Percentiles rank a stretch among this genome's conserved stretches.
Conservation (phyloP, 495 filamentous ascomycete species). For the Daldinia vernicosa region DNA sequence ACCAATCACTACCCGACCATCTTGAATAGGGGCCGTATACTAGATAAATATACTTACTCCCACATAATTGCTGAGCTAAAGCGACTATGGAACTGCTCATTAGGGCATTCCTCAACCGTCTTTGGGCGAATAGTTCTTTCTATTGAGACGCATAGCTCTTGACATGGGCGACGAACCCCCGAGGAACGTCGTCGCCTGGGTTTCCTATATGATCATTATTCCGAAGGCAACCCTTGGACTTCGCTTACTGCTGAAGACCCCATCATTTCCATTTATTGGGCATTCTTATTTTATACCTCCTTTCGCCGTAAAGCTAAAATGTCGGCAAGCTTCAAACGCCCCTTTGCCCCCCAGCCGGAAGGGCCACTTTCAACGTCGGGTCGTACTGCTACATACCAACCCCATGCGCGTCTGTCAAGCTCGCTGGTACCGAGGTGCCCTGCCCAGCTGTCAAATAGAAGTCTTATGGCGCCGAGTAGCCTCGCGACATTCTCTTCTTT, state of each 20-base stretch:
- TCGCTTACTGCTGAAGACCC: neutral
- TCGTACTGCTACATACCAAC: constrained; percentile 79
- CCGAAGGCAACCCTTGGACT: too few relatives aligned
- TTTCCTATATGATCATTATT: too few relatives aligned
- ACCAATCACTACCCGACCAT: neutral
- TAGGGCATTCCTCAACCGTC: constrained; percentile 44
- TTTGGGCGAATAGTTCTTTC: constrained; percentile 35
- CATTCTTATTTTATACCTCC: constrained; percentile 19
- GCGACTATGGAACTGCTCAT: constrained; percentile 44
- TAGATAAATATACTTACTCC: constrained; percentile 38
- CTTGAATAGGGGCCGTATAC: neutral
- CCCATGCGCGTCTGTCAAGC: constrained; percentile 78
- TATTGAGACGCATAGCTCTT: constrained; percentile 36
- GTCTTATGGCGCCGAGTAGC: constrained; percentile 71
- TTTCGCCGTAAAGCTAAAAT: constrained; percentile 70
- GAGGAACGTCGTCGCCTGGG: neutral
- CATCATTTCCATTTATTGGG: neutral
- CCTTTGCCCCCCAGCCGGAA: constrained; percentile 84
- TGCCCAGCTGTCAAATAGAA: constrained; percentile 76
- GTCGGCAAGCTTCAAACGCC: constrained; percentile 68
- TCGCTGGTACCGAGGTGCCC: constrained; percentile 64
- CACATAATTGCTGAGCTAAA: constrained; percentile 47
- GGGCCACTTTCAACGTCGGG: constrained; percentile 76
- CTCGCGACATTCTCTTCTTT: constrained; percentile 72
- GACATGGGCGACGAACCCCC: constrained; percentile 19